Evolutionary conservation across 2,329 filamentous ascomycete genomes (phyloP), one percentile per base, ranked within the genome.

Genomic region (Tolypocladium paradoxum): DNA sequence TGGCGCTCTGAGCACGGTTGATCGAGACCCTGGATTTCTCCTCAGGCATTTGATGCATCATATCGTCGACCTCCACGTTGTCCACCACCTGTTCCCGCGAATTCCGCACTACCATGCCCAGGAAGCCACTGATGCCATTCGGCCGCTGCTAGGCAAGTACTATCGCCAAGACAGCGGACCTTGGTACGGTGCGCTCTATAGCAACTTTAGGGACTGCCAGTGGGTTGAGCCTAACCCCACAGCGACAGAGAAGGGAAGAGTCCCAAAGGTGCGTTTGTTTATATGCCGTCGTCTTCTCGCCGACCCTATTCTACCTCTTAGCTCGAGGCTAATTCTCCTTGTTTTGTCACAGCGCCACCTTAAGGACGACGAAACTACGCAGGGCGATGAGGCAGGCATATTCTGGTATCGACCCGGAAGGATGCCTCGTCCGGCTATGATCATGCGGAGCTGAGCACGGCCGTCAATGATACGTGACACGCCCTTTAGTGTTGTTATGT

Each of bases 91-190:
- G 20, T 77, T 82, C 69, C 62, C 66, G 40, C 62, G 61, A 50
- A 68, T 68, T 45, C 65, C 65, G 43, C 66, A 67, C 55, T 68
- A 82, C 69, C 71, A 80, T 60, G 77, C 78, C 29, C 73, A 75
- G 54, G 73, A 77, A 62, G 78, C 78, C 24, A 78, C 76, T 14
- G 66, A 72, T 54, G 75, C 77, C 63, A 93, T 96, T 79, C 90
- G 91, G 80, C 82, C 82, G 56, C 78, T 97, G 67, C 95, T 97
- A 87, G 92, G 92, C 66, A 75, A 78, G 62, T 91, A 96, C 78
- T 97, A 97, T 77, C 87, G 90, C 62, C 38, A 45, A 24, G 38
- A 45, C 20, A 45, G 24, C 18, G 38, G 38, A 4, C 7, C 38
- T 45, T 45, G 38, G 38, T 45, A 45, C 14, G 38, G 38, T 45